These are phyloP conservation scores for Thymus quinquecostatus DNA, from an alignment of 257 asterid species.

Conservation along the genomic window DNA sequence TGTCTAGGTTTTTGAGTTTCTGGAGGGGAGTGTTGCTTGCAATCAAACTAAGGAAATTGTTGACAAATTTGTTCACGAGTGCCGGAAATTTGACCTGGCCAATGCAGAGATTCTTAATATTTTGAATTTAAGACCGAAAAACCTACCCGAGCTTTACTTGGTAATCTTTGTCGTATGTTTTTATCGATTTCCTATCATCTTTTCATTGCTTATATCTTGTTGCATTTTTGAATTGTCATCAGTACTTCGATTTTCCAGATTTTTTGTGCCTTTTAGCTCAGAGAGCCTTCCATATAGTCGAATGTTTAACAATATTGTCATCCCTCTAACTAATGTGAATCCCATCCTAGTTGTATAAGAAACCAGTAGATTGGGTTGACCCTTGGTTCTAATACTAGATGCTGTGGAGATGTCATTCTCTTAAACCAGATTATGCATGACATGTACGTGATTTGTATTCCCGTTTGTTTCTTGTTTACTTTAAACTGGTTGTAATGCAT, in stretches of 20 bases:
- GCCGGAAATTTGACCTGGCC: conserved; percentile 53
- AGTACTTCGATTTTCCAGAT: neutral
- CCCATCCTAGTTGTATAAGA: neutral
- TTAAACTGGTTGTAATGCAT: neutral
- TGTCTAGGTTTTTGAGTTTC: conserved; percentile 73
- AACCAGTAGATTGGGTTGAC: neutral
- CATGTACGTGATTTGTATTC: neutral
- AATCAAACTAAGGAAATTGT: conserved; percentile 59
- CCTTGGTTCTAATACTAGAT: neutral
- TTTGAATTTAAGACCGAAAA: conserved; percentile 68
- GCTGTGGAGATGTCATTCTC: neutral
- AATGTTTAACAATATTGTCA: neutral
- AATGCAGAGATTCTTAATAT: conserved; percentile 76
- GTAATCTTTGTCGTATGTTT: conserved; percentile 38
- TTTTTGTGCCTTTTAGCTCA: neutral
- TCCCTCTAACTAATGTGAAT: neutral
- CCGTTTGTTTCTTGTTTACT: neutral
- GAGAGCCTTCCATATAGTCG: neutral
- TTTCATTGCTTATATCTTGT: neutral
- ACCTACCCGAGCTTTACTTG: conserved; percentile 56
- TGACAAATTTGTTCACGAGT: conserved; percentile 46
- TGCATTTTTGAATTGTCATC: conserved; percentile 5
- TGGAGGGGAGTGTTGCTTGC: conserved; percentile 66
- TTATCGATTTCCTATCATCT: neutral
- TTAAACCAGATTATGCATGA: neutral